Evolutionary conservation across 495 filamentous ascomycete species (phyloP).

Genomic region (Hyaloscypha bicolor): DNA sequence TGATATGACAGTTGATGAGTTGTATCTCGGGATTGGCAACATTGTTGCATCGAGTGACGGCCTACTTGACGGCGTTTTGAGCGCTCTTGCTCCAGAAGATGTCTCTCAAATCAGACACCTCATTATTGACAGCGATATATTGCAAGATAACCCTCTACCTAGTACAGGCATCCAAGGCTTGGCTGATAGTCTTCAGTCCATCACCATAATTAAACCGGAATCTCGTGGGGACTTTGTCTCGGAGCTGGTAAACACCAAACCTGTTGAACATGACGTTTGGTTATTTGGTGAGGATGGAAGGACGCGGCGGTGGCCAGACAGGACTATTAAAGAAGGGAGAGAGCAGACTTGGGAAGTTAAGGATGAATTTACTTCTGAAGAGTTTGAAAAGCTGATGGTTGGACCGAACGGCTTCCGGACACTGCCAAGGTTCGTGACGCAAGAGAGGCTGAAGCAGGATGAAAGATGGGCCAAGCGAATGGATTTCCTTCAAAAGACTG

Average conservation of each 20-base stretch:
- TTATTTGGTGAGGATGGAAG: neutral
- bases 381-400: too few species aligned
- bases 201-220: neutral
- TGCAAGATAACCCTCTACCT: too few species aligned
- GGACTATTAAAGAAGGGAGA: neutral
- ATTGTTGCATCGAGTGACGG: neutral
- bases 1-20: neutral
- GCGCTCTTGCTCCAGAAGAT: neutral
- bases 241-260: neutral
- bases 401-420: neutral
- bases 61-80: neutral
- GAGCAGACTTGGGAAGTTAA: neutral
- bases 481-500: neutral
- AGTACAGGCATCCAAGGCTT: too few species aligned
- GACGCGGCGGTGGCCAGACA: neutral
- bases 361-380: too few species aligned
- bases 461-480: neutral
- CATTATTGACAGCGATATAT: neutral
- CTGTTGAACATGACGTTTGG: neutral
- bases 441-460: neutral
- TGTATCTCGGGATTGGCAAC: constrained; percentile 4
- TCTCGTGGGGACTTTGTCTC: too few species aligned
- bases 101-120: neutral
- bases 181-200: neutral
- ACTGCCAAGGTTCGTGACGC: neutral